phyloP scores from a whole-genome alignment of 2,329 filamentous ascomycete species.

The Neofusicoccum sp. region DNA sequence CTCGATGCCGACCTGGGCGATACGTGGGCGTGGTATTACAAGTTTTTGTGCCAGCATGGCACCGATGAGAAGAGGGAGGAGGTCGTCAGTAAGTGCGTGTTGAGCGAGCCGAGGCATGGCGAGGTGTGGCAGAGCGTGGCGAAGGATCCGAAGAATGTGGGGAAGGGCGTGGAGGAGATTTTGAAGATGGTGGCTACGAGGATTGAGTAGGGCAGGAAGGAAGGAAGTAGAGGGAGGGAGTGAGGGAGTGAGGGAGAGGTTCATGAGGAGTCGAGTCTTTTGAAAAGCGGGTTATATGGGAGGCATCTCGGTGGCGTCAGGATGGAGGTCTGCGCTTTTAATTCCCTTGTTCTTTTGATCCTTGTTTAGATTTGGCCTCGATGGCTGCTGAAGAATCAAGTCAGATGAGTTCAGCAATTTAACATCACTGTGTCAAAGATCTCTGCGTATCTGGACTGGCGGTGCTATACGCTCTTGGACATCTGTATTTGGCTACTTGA shows the following conservation, averaged over 20 bases:
- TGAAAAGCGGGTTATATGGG: not conserved
- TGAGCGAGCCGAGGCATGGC: conserved; percentile 87
- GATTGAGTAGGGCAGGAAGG: conserved; percentile 39
- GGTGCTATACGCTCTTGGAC: too few relatives aligned
- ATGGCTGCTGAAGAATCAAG: too few relatives aligned
- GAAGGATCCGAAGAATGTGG: conserved; percentile 83
- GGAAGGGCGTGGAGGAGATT: conserved; percentile 76
- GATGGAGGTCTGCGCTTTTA: not conserved
- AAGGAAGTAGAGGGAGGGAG: not conserved
- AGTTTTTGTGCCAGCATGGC: conserved; percentile 89
- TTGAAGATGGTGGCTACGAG: conserved; percentile 73
- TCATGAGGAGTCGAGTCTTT: not conserved
- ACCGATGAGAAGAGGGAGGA: conserved; percentile 91
- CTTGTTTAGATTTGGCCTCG: too few relatives aligned
- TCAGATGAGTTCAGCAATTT: too few relatives aligned
- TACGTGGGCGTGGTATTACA: conserved; percentile 98
- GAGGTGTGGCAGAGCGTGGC: conserved; percentile 86
- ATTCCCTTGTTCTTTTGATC: too few relatives aligned
- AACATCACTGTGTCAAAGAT: too few relatives aligned
- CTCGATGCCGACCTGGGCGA: conserved; percentile 87
- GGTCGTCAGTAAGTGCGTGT: conserved; percentile 76
- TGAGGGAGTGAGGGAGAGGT: not conserved
- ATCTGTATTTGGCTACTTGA: too few relatives aligned
- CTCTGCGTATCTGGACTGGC: too few relatives aligned
- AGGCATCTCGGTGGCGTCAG: not conserved